A percentile compares a stretch with the other conserved stretches of the same genome.
phyloP scores from a whole-genome alignment of 1,139 yeast species.

The Protomyces inouyei region DNA sequence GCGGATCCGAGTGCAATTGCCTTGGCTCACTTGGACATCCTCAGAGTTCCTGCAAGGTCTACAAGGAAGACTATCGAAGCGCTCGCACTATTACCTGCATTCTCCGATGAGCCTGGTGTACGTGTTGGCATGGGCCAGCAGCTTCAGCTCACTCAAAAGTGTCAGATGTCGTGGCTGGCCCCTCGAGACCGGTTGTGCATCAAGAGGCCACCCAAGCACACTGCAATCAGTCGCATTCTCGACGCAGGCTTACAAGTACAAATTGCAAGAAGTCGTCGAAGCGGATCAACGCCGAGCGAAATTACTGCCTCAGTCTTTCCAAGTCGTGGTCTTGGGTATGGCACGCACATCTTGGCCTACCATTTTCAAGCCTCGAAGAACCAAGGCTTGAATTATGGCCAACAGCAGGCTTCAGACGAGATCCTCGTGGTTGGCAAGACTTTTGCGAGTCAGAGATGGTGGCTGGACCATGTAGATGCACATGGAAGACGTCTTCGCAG shows the following conservation, averaged over 20 bases:
- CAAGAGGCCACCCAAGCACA: not conserved
- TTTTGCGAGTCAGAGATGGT: too few species aligned
- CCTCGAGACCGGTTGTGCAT: not conserved
- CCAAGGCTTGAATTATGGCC: too few species aligned
- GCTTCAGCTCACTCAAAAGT: not conserved
- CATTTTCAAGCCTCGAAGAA: constrained; percentile 1
- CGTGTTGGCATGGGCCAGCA: not conserved
- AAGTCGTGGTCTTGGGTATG: not conserved
- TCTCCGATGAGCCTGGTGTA: not conserved
- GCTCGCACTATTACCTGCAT: not conserved
- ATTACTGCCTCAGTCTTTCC: not conserved
- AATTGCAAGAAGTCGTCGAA: not conserved
- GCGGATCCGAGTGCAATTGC: not conserved
- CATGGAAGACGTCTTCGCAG: too few species aligned
- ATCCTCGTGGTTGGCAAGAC: too few species aligned
- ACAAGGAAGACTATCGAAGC: not conserved
- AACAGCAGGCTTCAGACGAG: too few species aligned
- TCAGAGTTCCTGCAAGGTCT: not conserved
- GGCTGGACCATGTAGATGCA: too few species aligned
- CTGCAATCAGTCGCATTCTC: not conserved
- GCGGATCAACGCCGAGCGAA: not conserved
- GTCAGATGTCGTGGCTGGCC: not conserved
- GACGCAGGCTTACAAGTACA: not conserved
- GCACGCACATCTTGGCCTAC: not conserved
- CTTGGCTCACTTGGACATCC: not conserved